phyloP scores from a whole-genome alignment of 768 basidiomycete species.

The Leccinum pellstonianum region DNA sequence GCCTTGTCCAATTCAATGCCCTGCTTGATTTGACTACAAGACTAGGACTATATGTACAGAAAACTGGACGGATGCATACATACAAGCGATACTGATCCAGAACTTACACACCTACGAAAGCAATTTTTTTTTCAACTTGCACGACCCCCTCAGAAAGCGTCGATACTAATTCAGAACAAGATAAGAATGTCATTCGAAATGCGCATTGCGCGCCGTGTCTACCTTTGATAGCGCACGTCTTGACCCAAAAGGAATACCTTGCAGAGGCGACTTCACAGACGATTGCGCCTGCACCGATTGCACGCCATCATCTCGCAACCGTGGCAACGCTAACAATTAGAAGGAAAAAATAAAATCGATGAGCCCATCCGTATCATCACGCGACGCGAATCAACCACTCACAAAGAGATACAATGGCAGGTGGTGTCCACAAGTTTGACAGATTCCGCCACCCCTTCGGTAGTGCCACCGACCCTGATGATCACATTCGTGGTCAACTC shows the following conservation, averaged over 20 bases:
- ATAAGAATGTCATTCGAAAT: neutral
- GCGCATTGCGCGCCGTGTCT: neutral
- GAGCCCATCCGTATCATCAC: neutral
- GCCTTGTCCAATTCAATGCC: neutral
- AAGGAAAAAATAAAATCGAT: neutral
- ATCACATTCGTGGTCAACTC: constrained; percentile 54
- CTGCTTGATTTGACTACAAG: neutral
- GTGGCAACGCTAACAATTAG: constrained; percentile 29
- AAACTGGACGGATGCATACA: neutral
- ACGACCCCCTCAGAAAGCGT: neutral
- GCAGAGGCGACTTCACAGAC: constrained; percentile 24
- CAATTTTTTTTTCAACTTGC: neutral
- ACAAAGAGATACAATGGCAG: constrained; percentile 51
- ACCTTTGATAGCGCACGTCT: neutral
- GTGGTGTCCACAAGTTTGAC: constrained; percentile 44
- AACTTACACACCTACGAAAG: neutral
- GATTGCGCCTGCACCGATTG: constrained; percentile 38
- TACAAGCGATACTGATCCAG: neutral
- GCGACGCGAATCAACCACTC: constrained; percentile 20
- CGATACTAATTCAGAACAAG: neutral
- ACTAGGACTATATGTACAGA: neutral
- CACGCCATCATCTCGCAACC: constrained; percentile 36
- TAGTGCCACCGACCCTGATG: constrained; percentile 45
- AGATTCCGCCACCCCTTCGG: constrained; percentile 41
- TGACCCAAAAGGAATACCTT: neutral